Percentiles rank a stretch among this genome's conserved stretches.
Conservation (phyloP, 1,284 basidiomycete genomes). For the Cutaneotrichosporon cavernicola region DNA sequence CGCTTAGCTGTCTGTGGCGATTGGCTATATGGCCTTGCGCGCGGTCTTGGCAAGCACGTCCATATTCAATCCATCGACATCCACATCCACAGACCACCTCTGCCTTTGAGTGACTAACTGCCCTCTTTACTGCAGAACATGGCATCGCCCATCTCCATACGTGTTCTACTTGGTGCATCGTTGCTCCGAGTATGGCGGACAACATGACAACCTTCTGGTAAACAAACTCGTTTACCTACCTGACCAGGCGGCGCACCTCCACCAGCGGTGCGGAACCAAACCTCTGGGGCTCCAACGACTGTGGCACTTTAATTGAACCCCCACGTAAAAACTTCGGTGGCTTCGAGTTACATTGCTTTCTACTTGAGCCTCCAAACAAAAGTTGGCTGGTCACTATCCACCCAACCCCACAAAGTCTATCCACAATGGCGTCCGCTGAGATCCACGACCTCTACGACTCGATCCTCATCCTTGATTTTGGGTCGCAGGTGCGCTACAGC, state of each 20-base stretch:
- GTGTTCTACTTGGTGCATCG: too few relatives aligned
- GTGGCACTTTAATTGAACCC: neutral
- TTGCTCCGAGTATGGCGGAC: too few relatives aligned
- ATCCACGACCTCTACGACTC: conserved; percentile 97
- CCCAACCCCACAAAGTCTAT: conserved; percentile 8
- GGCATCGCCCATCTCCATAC: too few relatives aligned
- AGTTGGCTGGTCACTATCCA: conserved; percentile 10
- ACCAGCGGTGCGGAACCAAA: neutral
- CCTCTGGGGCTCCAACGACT: neutral
- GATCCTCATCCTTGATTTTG: conserved; percentile 95
- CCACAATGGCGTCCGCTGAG: conserved; percentile 46
- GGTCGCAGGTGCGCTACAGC: conserved; percentile 72
- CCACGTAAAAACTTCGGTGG: conserved; percentile 1
- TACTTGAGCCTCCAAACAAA: neutral
- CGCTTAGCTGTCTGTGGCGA: too few relatives aligned
- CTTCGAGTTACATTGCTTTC: neutral
- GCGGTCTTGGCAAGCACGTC: too few relatives aligned
- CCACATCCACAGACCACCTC: too few relatives aligned
- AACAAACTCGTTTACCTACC: too few relatives aligned
- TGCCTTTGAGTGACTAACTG: too few relatives aligned
- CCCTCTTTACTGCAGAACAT: too few relatives aligned
- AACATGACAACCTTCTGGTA: too few relatives aligned
- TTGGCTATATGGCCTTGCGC: too few relatives aligned
- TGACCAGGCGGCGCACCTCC: neutral
- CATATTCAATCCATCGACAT: too few relatives aligned